Conservation (phyloP, 495 filamentous ascomycete species). For the Thermothielavioides terrestris region DNA sequence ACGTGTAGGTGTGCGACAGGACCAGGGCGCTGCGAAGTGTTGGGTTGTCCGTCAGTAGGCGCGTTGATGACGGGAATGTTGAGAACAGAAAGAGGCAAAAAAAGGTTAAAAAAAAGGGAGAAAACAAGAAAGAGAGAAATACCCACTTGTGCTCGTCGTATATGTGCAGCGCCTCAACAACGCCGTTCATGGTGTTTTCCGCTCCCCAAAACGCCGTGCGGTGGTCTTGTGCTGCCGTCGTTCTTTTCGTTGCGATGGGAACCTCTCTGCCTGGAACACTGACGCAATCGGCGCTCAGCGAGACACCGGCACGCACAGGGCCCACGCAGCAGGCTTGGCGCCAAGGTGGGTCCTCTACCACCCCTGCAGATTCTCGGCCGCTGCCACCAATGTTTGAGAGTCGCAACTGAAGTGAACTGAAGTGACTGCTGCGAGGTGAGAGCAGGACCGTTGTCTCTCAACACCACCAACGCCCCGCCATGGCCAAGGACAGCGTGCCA, state of each 20-base stretch:
- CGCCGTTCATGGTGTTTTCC: constrained; percentile 56
- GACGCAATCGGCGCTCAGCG: constrained; percentile 17
- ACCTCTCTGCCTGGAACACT: constrained; percentile 18
- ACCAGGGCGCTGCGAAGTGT: constrained; percentile 31
- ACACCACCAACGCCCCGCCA: constrained; percentile 12
- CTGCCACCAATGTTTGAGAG: not conserved
- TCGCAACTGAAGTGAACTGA: not conserved
- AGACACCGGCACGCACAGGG: not conserved
- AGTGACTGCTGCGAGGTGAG: not conserved
- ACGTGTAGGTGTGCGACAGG: constrained; percentile 49
- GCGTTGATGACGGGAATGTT: too few species aligned
- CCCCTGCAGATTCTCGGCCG: not conserved
- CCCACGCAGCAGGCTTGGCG: not conserved
- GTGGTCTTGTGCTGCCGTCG: too few species aligned
- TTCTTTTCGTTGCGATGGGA: too few species aligned
- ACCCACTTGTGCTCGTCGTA: constrained; percentile 83
- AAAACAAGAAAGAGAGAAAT: not conserved
- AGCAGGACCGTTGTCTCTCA: not conserved
- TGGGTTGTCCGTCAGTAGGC: too few species aligned
- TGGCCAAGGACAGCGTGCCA: constrained; percentile 36
- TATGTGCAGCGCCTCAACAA: constrained; percentile 93
- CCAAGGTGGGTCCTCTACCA: not conserved
- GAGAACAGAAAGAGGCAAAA: too few species aligned
- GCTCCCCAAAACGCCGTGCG: too few species aligned
- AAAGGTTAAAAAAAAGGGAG: too few species aligned